phyloP scores from a whole-genome alignment of 2,329 filamentous ascomycete species.

The Pseudogymnoascus sp. region DNA sequence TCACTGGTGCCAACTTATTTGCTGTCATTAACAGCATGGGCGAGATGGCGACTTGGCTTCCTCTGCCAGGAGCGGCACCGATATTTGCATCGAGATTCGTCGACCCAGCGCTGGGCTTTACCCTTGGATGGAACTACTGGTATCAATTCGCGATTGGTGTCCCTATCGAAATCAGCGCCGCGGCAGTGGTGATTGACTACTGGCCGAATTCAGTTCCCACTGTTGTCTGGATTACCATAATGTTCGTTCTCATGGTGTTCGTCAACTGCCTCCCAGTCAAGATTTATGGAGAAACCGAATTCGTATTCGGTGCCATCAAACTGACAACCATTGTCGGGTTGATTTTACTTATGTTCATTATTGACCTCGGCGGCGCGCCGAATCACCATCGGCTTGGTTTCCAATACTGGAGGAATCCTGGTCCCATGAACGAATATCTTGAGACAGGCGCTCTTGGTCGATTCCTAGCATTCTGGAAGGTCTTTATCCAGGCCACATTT shows the following conservation, averaged over 20 bases:
- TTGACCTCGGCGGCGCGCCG: slow-evolving; percentile 31
- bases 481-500: slow-evolving; percentile 41
- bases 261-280: slow-evolving; percentile 42
- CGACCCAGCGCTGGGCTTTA: slow-evolving; percentile 37
- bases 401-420: slow-evolving; percentile 42
- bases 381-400: slow-evolving; percentile 32
- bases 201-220: slow-evolving; percentile 37
- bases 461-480: slow-evolving; percentile 45
- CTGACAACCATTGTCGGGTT: slow-evolving; percentile 28
- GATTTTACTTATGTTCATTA: slow-evolving; percentile 28
- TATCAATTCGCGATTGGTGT: slow-evolving; percentile 19
- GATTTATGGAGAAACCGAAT: slow-evolving; percentile 56
- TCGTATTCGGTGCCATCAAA: slow-evolving; percentile 33
- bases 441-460: slow-evolving; percentile 37
- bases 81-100: slow-evolving; percentile 27
- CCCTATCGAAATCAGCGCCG: slow-evolving; percentile 35
- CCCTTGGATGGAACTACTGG: slow-evolving; percentile 36
- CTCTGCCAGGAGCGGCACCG: no score
- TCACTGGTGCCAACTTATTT: no score
- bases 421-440: slow-evolving; percentile 37
- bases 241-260: slow-evolving; percentile 32
- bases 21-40: no score
- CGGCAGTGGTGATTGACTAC: slow-evolving; percentile 37
- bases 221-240: slow-evolving; percentile 35
- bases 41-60: no score